Conservation (phyloP, 768 basidiomycete species). For the Aureoboletus auriporus region DNA sequence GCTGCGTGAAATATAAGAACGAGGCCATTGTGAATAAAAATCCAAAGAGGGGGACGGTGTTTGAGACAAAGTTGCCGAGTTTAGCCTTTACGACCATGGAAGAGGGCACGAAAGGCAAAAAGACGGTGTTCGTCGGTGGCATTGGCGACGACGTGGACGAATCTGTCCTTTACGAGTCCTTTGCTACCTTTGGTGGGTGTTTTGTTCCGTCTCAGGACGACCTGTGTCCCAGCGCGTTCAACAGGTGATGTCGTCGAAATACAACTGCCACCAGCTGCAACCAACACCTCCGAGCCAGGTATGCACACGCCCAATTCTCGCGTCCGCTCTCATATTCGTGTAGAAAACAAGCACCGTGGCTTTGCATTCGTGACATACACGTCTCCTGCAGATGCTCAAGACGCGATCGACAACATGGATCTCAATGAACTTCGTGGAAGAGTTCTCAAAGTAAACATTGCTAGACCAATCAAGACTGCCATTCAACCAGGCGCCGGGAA, state of each 20-base stretch:
- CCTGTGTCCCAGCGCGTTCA: slow-evolving; percentile 4
- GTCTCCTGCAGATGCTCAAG: slow-evolving; percentile 80
- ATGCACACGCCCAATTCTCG: background rate
- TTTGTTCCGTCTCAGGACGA: background rate
- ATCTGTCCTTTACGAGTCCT: slow-evolving; percentile 66
- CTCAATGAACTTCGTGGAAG: slow-evolving; percentile 81
- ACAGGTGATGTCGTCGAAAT: slow-evolving; percentile 92
- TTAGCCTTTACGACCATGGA: slow-evolving; percentile 47
- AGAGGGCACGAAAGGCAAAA: slow-evolving; percentile 80
- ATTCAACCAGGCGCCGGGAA: slow-evolving; percentile 61
- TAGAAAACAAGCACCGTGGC: slow-evolving; percentile 83
- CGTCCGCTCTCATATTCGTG: background rate
- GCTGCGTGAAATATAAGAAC: slow-evolving; percentile 9
- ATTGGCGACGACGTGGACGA: slow-evolving; percentile 85
- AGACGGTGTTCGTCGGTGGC: slow-evolving; percentile 82
- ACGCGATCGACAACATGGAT: slow-evolving; percentile 99
- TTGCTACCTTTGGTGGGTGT: slow-evolving; percentile 80
- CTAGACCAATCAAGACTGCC: slow-evolving; percentile 74
- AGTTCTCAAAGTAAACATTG: slow-evolving; percentile 79
- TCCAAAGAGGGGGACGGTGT: background rate
- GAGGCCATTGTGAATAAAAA: slow-evolving; percentile 7
- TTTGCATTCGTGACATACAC: slow-evolving; percentile 91
- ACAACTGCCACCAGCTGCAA: slow-evolving; percentile 75
- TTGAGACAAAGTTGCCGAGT: slow-evolving; percentile 14
- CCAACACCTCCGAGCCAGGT: slow-evolving; percentile 65